Conservation (phyloP, 1,139 yeast genomes). For the Pichia cactophila region DNA sequence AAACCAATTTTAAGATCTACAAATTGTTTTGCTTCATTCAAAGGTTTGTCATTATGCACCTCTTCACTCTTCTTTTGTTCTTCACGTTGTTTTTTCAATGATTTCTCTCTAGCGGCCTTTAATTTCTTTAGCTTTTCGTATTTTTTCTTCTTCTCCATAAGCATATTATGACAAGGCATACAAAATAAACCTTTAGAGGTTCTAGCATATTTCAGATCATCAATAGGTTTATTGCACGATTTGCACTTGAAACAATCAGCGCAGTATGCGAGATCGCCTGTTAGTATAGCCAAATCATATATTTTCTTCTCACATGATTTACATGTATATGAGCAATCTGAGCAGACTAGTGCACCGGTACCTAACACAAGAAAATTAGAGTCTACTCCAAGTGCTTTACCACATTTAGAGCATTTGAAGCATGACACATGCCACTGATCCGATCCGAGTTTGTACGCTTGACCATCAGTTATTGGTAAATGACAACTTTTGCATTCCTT, state of each 20-base stretch:
- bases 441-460: conserved; percentile 78
- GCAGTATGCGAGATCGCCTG: conserved; percentile 94
- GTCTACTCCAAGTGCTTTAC: conserved; percentile 70
- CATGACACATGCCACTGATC: conserved; percentile 95
- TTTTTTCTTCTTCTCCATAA: conserved; percentile 59
- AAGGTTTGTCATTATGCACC: background rate
- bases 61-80: background rate
- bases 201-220: conserved; percentile 85
- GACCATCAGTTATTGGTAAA: conserved; percentile 58
- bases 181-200: conserved; percentile 93
- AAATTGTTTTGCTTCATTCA: background rate
- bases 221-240: conserved; percentile 80
- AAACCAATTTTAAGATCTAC: background rate
- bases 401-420: conserved; percentile 83
- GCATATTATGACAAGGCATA: conserved; percentile 83
- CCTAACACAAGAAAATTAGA: conserved; percentile 87
- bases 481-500: conserved; percentile 25
- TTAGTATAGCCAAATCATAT: conserved; percentile 90
- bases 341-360: conserved; percentile 85
- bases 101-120: conserved; percentile 8
- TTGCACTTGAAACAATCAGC: conserved; percentile 87
- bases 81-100: background rate
- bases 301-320: conserved; percentile 83
- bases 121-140: conserved; percentile 39
- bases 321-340: conserved; percentile 85